phyloP scores from a whole-genome alignment of 1,284 basidiomycete species.

The Entoloma clypeatum region DNA sequence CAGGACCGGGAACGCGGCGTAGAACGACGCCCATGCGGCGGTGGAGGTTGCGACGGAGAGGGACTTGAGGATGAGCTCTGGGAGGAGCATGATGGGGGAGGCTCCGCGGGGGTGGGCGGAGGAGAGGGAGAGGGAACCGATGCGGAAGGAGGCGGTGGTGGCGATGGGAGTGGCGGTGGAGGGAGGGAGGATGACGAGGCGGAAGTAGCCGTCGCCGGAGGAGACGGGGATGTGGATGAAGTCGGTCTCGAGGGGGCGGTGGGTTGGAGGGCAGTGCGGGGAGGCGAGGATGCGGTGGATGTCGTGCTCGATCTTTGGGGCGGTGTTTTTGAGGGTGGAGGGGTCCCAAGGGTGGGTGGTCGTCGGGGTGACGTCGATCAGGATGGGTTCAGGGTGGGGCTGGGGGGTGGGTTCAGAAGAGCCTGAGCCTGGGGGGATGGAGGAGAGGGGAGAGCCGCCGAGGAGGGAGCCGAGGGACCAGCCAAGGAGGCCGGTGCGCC shows the following conservation, averaged over 20 bases:
- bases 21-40: conserved; percentile 24
- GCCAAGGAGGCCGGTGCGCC: conserved; percentile 25
- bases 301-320: conserved; percentile 18
- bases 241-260: conserved; percentile 14
- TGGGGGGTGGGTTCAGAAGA: no score
- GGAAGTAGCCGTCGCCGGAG: conserved; percentile 5
- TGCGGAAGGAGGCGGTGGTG: conserved; percentile 24
- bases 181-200: conserved; percentile 9
- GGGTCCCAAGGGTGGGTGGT: conserved; percentile 11
- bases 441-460: no score
- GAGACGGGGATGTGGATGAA: conserved; percentile 4
- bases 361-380: conserved; percentile 26
- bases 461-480: conserved; percentile 26
- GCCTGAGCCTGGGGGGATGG: no score
- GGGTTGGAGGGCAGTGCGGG: conserved; percentile 11
- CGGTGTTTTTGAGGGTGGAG: conserved; percentile 6
- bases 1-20: conserved; percentile 26
- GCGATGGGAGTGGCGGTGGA: conserved; percentile 16
- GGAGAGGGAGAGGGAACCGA: conserved; percentile 26
- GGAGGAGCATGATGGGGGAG: conserved; percentile 23
- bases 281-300: conserved; percentile 11
- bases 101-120: conserved; percentile 29
- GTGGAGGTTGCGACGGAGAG: conserved; percentile 19
- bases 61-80: conserved; percentile 24
- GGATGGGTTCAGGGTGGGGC: conserved; percentile 25